Evolutionary conservation across 768 basidiomycete species (phyloP).

Genomic region (Naganishia friedmannii): DNA sequence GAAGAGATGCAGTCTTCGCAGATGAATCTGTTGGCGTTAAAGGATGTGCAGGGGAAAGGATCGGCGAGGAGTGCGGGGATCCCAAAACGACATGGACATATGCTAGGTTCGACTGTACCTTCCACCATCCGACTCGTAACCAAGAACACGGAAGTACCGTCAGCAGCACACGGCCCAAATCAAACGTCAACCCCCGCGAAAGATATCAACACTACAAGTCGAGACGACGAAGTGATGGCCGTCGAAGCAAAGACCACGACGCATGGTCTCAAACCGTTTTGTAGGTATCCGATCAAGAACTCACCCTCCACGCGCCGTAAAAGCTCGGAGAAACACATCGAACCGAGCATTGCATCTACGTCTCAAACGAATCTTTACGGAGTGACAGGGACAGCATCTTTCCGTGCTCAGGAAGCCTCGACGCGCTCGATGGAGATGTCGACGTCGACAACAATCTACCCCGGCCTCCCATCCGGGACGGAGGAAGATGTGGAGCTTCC

Average conservation of each 20-base stretch:
- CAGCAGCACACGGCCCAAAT: too few relatives aligned
- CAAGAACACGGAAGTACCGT: background rate
- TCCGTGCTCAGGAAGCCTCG: background rate
- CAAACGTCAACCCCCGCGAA: too few relatives aligned
- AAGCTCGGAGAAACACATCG: background rate
- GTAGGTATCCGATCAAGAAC: slow-evolving; percentile 6
- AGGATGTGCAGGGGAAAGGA: too few relatives aligned
- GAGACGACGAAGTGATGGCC: background rate
- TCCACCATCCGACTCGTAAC: slow-evolving; percentile 9
- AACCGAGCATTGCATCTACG: too few relatives aligned
- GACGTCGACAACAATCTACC: background rate
- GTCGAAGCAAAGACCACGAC: background rate
- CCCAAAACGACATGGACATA: slow-evolving; percentile 16
- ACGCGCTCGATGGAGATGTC: background rate
- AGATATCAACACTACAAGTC: too few relatives aligned
- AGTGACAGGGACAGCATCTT: background rate
- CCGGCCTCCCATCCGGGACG: background rate
- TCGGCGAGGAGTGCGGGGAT: background rate
- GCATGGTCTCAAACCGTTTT: slow-evolving; percentile 2
- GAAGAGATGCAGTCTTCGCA: background rate
- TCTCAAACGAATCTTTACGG: background rate
- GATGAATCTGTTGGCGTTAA: background rate
- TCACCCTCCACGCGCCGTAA: background rate
- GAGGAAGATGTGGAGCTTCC: background rate
- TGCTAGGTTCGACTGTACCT: slow-evolving; percentile 1